Percentiles rank a stretch among this genome's conserved stretches.
These are phyloP conservation scores for Sphaceloma murrayae DNA, from an alignment of 2,329 filamentous ascomycete species.

Conservation along the genomic window DNA sequence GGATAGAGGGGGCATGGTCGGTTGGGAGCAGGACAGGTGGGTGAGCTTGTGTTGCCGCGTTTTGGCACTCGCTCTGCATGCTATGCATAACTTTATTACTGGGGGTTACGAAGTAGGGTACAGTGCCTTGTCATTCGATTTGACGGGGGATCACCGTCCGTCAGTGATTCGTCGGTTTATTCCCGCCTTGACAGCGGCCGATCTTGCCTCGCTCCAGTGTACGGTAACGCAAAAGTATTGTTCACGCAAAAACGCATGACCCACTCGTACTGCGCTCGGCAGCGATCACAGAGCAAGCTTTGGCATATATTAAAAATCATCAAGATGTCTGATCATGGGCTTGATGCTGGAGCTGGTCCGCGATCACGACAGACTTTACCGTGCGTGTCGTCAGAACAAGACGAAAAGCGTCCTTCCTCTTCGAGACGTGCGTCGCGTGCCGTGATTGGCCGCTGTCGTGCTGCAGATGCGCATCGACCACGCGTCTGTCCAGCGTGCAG, in stretches of 20 bases:
- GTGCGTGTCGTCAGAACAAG: too few species aligned
- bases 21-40: too few species aligned
- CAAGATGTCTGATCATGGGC: neutral
- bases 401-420: too few species aligned
- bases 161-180: constrained; percentile 6
- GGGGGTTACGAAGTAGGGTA: neutral
- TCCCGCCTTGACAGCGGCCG: too few species aligned
- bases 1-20: too few species aligned
- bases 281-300: constrained; percentile 11
- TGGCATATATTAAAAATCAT: constrained; percentile 9
- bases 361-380: neutral
- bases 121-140: constrained; percentile 2
- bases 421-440: too few species aligned
- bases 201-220: constrained; percentile 5
- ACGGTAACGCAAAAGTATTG: neutral
- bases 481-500: too few species aligned
- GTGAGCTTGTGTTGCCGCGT: too few species aligned
- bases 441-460: constrained; percentile 9
- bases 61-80: too few species aligned
- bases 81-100: too few species aligned
- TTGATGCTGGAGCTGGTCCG: constrained; percentile 5
- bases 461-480: constrained; percentile 7
- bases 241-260: constrained; percentile 3
- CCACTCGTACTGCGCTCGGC: neutral
- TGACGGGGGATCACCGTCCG: constrained; percentile 7